These are phyloP conservation scores for Exsudoporus frostii DNA, from an alignment of 768 basidiomycete genomes.

Conservation along the genomic window DNA sequence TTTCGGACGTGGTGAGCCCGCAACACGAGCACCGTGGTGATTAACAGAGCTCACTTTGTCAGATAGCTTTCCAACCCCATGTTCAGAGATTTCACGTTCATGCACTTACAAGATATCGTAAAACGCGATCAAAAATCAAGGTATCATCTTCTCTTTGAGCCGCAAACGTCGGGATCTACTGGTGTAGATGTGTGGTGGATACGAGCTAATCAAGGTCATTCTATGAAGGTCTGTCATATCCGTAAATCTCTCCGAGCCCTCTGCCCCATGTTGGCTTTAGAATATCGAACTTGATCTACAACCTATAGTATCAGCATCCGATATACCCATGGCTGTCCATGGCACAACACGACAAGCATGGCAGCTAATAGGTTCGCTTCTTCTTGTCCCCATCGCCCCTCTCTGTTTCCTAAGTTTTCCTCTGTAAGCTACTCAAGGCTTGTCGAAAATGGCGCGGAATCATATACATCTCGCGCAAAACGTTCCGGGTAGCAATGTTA, in stretches of 20 bases:
- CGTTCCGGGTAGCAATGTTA: constrained; percentile 57
- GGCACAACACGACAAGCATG: constrained; percentile 73
- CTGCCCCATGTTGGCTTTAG: constrained; percentile 34
- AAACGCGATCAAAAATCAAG: constrained; percentile 63
- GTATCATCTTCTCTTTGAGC: constrained; percentile 57
- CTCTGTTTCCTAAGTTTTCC: neutral
- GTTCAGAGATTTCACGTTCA: constrained; percentile 56
- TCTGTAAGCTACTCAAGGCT: constrained; percentile 56
- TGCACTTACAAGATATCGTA: constrained; percentile 59
- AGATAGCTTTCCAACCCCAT: constrained; percentile 67
- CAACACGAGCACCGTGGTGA: neutral
- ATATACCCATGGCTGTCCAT: constrained; percentile 82
- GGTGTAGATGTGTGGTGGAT: constrained; percentile 70
- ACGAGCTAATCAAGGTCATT: constrained; percentile 88
- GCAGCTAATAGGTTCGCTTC: constrained; percentile 58
- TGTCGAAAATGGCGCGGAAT: constrained; percentile 84
- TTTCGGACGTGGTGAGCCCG: constrained; percentile 75
- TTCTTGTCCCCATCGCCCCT: neutral
- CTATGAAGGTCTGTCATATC: constrained; percentile 56
- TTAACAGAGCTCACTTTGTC: constrained; percentile 5
- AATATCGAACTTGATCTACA: constrained; percentile 64
- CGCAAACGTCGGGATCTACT: constrained; percentile 30
- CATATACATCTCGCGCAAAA: constrained; percentile 93
- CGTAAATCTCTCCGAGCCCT: neutral
- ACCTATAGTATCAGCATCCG: constrained; percentile 50